Percentiles rank a stretch among this genome's conserved stretches.
These are phyloP conservation scores for Babesia bovis DNA, from an alignment of 169 alveolate species.

Conservation along the genomic window DNA sequence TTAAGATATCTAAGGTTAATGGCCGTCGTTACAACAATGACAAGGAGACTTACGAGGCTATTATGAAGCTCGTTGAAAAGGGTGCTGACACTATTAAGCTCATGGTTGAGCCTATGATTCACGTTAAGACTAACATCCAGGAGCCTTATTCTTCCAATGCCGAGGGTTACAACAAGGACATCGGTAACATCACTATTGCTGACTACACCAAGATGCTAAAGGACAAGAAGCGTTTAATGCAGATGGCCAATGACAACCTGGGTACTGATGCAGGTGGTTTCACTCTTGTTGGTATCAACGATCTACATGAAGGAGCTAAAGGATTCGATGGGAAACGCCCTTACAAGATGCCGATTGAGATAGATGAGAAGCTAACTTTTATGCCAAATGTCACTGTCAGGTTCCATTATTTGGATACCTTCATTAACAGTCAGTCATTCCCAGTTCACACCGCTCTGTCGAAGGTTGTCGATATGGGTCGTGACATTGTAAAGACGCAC, in stretches of 20 bases:
- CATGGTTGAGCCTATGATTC: constrained; percentile 49
- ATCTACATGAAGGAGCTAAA: constrained; percentile 32
- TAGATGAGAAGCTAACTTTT: constrained; percentile 43
- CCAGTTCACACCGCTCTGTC: constrained; percentile 24
- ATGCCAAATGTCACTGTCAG: constrained; percentile 55
- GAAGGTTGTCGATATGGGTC: constrained; percentile 24
- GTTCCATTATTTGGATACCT: constrained; percentile 36
- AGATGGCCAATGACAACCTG: constrained; percentile 26
- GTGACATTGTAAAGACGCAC: constrained; percentile 19
- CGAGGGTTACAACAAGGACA: constrained; percentile 47
- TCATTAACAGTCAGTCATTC: constrained; percentile 16
- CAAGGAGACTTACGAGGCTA: constrained; percentile 35
- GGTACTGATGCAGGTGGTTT: constrained; percentile 44
- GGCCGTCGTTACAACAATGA: constrained; percentile 28
- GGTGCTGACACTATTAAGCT: constrained; percentile 36
- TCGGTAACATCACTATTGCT: constrained; percentile 35
- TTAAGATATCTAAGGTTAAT: constrained; percentile 37
- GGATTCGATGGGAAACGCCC: constrained; percentile 28
- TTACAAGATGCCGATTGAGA: constrained; percentile 38
- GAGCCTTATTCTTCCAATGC: constrained; percentile 53
- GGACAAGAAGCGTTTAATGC: constrained; percentile 9
- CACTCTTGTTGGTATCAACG: constrained; percentile 59
- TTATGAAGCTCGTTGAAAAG: constrained; percentile 21
- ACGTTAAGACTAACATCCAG: constrained; percentile 38
- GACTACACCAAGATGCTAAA: constrained; percentile 38